These are phyloP conservation scores for Cryptosporidium canis DNA, from an alignment of 169 alveolate species.

Conservation along the genomic window DNA sequence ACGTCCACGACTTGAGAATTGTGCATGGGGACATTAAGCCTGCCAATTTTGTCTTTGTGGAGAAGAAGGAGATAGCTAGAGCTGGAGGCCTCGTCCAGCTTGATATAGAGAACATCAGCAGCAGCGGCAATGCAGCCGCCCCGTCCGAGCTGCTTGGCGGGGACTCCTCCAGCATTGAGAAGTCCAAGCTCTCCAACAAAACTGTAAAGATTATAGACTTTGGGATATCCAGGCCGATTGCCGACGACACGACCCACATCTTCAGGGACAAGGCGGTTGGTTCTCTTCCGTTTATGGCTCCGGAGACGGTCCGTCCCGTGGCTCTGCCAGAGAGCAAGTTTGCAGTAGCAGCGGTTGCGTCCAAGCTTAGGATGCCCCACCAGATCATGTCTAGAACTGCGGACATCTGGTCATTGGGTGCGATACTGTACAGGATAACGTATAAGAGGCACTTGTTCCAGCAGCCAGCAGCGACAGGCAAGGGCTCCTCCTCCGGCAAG, in stretches of 20 bases:
- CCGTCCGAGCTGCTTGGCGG: background rate
- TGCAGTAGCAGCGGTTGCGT: slow-evolving; percentile 67
- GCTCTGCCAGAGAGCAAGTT: slow-evolving; percentile 58
- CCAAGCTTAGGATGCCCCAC: slow-evolving; percentile 63
- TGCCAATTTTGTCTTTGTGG: slow-evolving; percentile 67
- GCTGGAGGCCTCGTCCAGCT: background rate
- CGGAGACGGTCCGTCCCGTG: slow-evolving; percentile 70
- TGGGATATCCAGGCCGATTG: slow-evolving; percentile 69
- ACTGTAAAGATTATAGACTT: slow-evolving; percentile 68
- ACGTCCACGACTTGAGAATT: slow-evolving; percentile 68
- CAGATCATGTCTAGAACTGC: slow-evolving; percentile 71
- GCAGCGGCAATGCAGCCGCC: background rate
- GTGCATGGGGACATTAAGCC: slow-evolving; percentile 71
- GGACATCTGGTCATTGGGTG: slow-evolving; percentile 71
- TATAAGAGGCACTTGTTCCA: slow-evolving; percentile 61
- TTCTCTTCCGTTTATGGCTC: slow-evolving; percentile 70
- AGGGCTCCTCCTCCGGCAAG: background rate
- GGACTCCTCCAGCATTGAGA: background rate
- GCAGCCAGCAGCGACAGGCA: slow-evolving; percentile 10
- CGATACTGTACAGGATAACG: slow-evolving; percentile 44
- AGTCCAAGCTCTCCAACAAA: background rate
- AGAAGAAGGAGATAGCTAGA: background rate
- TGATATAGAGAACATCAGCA: background rate
- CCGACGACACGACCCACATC: slow-evolving; percentile 69
- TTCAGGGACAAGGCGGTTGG: slow-evolving; percentile 72